A percentile compares a stretch with the other conserved stretches of the same genome.
Conservation (phyloP, 306 rosid species). For the Canavalia gladiata region DNA sequence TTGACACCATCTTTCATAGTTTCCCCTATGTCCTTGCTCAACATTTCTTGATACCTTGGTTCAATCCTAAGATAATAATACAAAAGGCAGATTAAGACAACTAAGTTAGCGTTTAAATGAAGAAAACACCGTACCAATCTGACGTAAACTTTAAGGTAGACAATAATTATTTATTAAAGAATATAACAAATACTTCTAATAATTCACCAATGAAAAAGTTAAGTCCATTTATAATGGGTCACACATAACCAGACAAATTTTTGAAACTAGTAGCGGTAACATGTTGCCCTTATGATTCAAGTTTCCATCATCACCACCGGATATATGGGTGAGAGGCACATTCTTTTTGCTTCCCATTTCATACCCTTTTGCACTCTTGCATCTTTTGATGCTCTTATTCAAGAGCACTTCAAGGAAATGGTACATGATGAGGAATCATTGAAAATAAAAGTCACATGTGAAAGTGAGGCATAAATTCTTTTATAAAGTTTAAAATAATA, state of each 20-base stretch:
- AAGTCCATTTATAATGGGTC: slow-evolving; percentile 22
- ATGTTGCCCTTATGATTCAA: slow-evolving; percentile 43
- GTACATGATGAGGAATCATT: slow-evolving; percentile 56
- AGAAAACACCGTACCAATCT: slow-evolving; percentile 30
- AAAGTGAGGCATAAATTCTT: slow-evolving; percentile 38
- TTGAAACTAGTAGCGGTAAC: slow-evolving; percentile 9
- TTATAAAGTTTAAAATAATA: neutral
- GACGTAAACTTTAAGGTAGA: slow-evolving; percentile 28
- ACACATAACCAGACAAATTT: slow-evolving; percentile 12
- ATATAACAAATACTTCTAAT: slow-evolving; percentile 13
- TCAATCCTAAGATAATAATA: slow-evolving; percentile 69
- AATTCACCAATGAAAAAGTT: slow-evolving; percentile 33
- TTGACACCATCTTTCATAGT: slow-evolving; percentile 72
- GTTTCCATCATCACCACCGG: slow-evolving; percentile 42
- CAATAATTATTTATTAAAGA: slow-evolving; percentile 11
- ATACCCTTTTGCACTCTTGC: slow-evolving; percentile 40
- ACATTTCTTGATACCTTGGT: slow-evolving; percentile 89
- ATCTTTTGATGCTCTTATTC: slow-evolving; percentile 46
- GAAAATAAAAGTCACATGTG: slow-evolving; percentile 23
- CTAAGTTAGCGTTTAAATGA: slow-evolving; percentile 20
- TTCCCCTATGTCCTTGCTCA: slow-evolving; percentile 81
- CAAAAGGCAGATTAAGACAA: neutral
- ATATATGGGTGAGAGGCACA: slow-evolving; percentile 35
- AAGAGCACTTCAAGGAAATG: slow-evolving; percentile 60
- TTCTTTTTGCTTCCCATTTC: slow-evolving; percentile 43